Evolutionary conservation across 495 filamentous ascomycete genomes (phyloP), one percentile per base, ranked within the genome.

Genomic region (Neurospora discreta): DNA sequence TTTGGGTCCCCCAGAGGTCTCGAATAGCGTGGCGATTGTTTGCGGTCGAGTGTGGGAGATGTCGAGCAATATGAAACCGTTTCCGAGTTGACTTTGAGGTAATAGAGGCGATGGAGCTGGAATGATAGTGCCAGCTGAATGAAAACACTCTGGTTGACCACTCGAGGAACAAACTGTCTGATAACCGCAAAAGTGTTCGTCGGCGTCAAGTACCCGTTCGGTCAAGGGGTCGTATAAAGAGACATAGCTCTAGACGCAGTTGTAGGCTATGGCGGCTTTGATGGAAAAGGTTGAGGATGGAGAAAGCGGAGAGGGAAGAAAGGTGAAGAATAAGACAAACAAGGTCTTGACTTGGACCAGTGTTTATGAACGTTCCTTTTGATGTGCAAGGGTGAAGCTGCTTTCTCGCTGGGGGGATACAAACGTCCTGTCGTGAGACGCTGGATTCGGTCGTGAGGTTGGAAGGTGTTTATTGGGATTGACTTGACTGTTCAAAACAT

Each of bases 131-230:
- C 52, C 15, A 60, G 52, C 26, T 60, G 52, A 26, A 60, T 18
- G 52, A 65, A 18, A 65, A 65, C 26, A 65, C 52, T 65, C 52
- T 7, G 52, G 26, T 26, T 73, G 69, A 41, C 46, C 44, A 68
- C 72, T 69, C 72, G 26, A 70, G 39, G 69, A 70, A 46, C 69
- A 69, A 23, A 36, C 71, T 72, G 71, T 72, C 71, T 72, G 43
- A 5, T 46, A 72, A 72, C 71, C 69, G 71, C 65, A 70, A 36
- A 70, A 70, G 43, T 18, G 20, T 39, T 69, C 41, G 69, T 30
- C 30, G 69, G 69, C 41, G 69, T 36, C n/a, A 58, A 36, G 26
- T 43, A 58, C 26, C 16, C 16, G 41, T 43, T 23, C 15, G 15
- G 69, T 70, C 69, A 70, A 30, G 15, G 20, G 39, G 69, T 39